Conservation (phyloP, 495 filamentous ascomycete species). For the Extremus antarcticus region DNA sequence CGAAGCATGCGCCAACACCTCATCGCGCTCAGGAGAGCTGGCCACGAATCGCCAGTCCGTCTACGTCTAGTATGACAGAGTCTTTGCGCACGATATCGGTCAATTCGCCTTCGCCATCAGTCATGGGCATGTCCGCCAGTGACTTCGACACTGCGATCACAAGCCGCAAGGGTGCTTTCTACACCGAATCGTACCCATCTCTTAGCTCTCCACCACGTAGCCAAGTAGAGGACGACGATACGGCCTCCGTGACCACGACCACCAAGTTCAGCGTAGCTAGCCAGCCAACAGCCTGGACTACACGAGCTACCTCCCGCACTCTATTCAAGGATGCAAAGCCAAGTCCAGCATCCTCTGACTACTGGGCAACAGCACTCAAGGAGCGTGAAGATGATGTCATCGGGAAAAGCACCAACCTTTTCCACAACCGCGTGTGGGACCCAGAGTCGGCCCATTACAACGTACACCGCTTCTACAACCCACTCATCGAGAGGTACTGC, state of each 20-base stretch:
- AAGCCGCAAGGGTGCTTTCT: slow-evolving; percentile 3
- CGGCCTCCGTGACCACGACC: background rate
- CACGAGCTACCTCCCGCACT: background rate
- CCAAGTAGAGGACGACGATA: background rate
- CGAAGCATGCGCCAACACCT: background rate
- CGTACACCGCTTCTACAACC: slow-evolving; percentile 23
- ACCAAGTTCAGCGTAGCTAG: background rate
- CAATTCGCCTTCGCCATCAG: background rate
- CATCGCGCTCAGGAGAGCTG: no score
- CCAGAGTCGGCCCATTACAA: slow-evolving; percentile 21
- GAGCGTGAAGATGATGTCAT: background rate
- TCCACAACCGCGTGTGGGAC: slow-evolving; percentile 28
- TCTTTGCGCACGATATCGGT: slow-evolving; percentile 3
- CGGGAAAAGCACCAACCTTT: slow-evolving; percentile 18
- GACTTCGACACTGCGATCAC: background rate
- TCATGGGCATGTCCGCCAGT: background rate
- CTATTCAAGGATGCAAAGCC: slow-evolving; percentile 22
- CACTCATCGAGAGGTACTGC: slow-evolving; percentile 17
- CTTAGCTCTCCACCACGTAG: background rate
- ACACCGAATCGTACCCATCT: slow-evolving; percentile 7
- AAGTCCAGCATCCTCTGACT: slow-evolving; percentile 2
- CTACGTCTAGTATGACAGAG: background rate
- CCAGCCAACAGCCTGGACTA: background rate
- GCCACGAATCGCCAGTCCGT: background rate
- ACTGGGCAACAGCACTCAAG: slow-evolving; percentile 10